Evolutionary conservation across 2,329 filamentous ascomycete genomes (phyloP), one percentile per base, ranked within the genome.

Genomic region (Calycina herbarum): DNA sequence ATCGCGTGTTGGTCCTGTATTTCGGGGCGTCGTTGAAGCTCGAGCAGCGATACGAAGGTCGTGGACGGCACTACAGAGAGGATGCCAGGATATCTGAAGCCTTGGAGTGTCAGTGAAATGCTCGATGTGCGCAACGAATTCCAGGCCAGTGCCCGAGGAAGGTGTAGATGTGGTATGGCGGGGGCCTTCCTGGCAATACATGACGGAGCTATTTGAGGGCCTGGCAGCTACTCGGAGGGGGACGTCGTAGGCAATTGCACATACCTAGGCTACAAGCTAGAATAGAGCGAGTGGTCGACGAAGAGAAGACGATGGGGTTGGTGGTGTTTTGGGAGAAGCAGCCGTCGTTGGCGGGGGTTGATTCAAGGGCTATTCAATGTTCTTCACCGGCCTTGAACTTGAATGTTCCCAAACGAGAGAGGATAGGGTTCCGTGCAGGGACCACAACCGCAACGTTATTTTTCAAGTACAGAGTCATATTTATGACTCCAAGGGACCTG

Each of bases 1-100:
- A 74, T 75, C 73, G 73, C 73, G 73, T 74, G 72, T 71, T 71
- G 67, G 67, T 40, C 62, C 29, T 31, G 27, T 57, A 59, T 10
- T 48, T 31, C 20, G n/a, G 40, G 31, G 59, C 38, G 20, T 17
- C 27, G 29, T 24, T 24, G 63, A 56, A 64, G 67, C 59, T 68
- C 59, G 29, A 63, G 48, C 17, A 31, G 40, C 8, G 63, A 31
- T 45, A 24, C 42, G 42, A 38, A 42, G 33, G 13, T n/a, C 15
- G 27, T 35, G 20, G 57, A n/a, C 8, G 57, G 27, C 31, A 54
- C 48, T 54, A 27, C 20, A 54, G n/a, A 29, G 48, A 24, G 20
- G 24, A 42, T 24, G 40, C 40, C 59, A 40, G 59, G 35, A n/a
- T n/a, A 48, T 24, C 59, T 24, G 10, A 31, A 48, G n/a, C 35